Evolutionary conservation across 2,329 filamentous ascomycete species (phyloP).

Genomic region (Phialophora macrospora): DNA sequence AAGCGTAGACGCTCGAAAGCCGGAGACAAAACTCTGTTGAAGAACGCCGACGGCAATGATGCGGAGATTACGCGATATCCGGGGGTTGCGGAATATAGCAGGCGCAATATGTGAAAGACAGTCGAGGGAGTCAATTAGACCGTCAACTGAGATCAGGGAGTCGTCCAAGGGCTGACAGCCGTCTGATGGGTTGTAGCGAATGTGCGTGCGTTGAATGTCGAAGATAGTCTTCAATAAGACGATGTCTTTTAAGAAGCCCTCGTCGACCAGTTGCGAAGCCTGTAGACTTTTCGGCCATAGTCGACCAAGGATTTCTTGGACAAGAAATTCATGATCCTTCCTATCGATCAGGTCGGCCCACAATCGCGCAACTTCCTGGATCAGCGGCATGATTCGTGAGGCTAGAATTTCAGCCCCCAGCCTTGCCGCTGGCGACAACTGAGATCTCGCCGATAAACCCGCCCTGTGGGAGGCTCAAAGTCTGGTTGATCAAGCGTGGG

Average conservation of each 20-base stretch:
- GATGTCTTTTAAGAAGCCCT: constrained; percentile 8
- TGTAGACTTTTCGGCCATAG: constrained; percentile 8
- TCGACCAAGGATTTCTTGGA: constrained; percentile 14
- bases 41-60: background rate
- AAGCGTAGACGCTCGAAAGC: constrained; percentile 8
- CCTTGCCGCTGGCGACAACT: background rate
- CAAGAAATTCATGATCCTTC: constrained; percentile 8
- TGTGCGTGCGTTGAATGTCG: constrained; percentile 13
- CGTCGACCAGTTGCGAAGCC: background rate
- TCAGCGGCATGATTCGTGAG: constrained; percentile 9
- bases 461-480: background rate
- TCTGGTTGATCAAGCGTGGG: background rate
- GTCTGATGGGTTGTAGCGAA: background rate
- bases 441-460: constrained; percentile 1
- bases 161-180: background rate
- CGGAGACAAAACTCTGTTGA: constrained; percentile 7
- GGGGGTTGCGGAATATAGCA: background rate
- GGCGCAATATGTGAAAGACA: background rate
- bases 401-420: background rate
- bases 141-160: background rate
- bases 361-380: constrained; percentile 3
- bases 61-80: background rate
- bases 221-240: constrained; percentile 12
- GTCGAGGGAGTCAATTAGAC: constrained; percentile 1
- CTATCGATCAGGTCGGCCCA: constrained; percentile 6